Evolutionary conservation across 192 early-diverging fungal species (phyloP).

Genomic region (Backusella westeae): DNA sequence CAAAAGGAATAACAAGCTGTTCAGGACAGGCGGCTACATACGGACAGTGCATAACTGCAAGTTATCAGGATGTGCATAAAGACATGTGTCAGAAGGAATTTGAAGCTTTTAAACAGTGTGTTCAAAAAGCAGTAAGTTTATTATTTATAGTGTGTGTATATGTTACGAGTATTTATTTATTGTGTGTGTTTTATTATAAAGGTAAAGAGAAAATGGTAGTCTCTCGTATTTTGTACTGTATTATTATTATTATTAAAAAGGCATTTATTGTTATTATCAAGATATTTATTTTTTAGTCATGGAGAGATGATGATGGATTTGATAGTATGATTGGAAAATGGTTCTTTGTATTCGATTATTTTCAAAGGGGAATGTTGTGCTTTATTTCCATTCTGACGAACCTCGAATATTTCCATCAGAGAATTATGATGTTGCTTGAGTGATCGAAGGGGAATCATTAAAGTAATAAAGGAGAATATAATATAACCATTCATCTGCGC

Average conservation of each 20-base stretch:
- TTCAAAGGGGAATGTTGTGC: neutral
- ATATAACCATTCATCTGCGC: too few relatives aligned
- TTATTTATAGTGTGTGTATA: neutral
- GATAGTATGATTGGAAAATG: neutral
- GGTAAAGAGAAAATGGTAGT: neutral
- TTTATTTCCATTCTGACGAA: neutral
- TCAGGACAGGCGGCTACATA: slow-evolving; percentile 46
- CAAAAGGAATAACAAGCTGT: slow-evolving; percentile 34
- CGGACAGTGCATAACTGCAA: slow-evolving; percentile 50
- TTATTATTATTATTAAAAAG: too few relatives aligned
- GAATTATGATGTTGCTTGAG: too few relatives aligned
- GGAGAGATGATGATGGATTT: too few relatives aligned
- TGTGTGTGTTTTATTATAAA: neutral
- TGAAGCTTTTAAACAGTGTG: slow-evolving; percentile 55
- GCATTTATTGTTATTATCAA: too few relatives aligned
- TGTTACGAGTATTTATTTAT: neutral
- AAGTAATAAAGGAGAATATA: too few relatives aligned
- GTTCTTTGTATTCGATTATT: neutral
- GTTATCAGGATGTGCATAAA: slow-evolving; percentile 50
- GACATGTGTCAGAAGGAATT: slow-evolving; percentile 60
- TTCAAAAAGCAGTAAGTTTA: slow-evolving; percentile 47
- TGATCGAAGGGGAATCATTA: too few relatives aligned
- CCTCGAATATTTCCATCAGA: neutral
- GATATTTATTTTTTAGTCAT: too few relatives aligned
- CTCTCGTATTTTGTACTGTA: neutral